Base-by-base conservation (phyloP, 345 rosid genomes). In the Gynandropsis gynandra region DNA sequence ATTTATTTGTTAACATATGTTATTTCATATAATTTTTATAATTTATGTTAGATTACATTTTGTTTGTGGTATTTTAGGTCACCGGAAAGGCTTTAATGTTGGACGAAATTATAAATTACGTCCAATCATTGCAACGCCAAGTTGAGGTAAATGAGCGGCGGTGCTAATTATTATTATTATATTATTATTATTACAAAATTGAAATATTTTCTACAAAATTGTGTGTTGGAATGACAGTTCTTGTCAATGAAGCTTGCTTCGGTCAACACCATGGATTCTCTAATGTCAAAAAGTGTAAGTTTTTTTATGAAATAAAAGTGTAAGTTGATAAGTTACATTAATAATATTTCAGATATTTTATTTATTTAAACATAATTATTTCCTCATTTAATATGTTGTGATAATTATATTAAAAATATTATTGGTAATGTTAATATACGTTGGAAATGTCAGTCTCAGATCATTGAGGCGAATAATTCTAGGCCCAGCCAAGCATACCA, bases 211-310 rank as follows among this genome's bases (percentile, higher is more conserved):
- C 40, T 7, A 19, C 21, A 9, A 24, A 13, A 0, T 31, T 16
- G 9, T 6, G 27, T 34, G 10, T 63, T 47, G 41, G 18, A 24
- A 10, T 55, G 24, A 57, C 76, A 84, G 93, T 80, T 73, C 63
- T 83, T 84, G 31, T 84, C 93, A 1, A 84, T 84, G 93, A 84
- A 80, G 75, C 57, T 84, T 63, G 74, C 93, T 62, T 69, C 93
- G 39, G 83, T 84, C 39, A 73, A 76, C 35, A 61, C 67, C 55
- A 47, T 68, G 66, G 78, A 78, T 21, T 15, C 69, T 53, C 64
- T 76, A 17, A 31, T 65, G 60, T 52, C 85, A 47, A 83, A 83
- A 61, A 78, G 78, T 58, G 93, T 83, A 52, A 78, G 88, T 58
- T 37, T 34, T 29, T 7, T 1, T 5, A n/a, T n/a, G n/a, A n/a